Evolutionary conservation across 805 yeast genomes (phyloP), one percentile per base, ranked within the genome.

Genomic region (Yarrowia keelungensis): DNA sequence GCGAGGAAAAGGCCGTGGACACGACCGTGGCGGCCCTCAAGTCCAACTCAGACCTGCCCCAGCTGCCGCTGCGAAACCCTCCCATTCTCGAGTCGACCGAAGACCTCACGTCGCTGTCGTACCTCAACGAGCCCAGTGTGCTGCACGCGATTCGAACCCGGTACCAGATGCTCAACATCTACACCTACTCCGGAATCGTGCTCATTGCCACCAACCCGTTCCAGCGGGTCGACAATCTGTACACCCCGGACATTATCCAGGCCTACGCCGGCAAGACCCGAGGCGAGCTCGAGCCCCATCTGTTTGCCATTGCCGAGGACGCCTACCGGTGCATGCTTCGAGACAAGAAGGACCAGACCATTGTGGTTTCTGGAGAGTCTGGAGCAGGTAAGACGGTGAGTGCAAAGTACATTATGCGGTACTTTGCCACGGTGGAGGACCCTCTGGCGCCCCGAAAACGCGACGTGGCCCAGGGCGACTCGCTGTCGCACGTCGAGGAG

Each of bases 311-410:
- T 74, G 98, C 99, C 36, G 98, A 93, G 79, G 98, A 95, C 75
- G 98, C 98, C 7, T 93, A 92, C 78, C 85, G 97, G 74, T 89
- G 97, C 76, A 94, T 94, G 99, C 89, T 90, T 75, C 84, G 88
- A 61, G 96, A 92, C 74, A 82, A 85, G 49, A 84, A 86, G 74
- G 93, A 94, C 80, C 99, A 94, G 80, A 94, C 99, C 1, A 93
- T 94, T 71, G 97, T 94, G 16, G 98, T 94, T 16, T 87, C 93
- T 74, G 99, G 99, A 80, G 99, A 94, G 80, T 91, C 97, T 8
- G 99, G 99, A 79, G 98, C 99, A 38, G 99, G 99, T 79, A 95
- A 94, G 76, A 95, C 98, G 5, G 98, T 94, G 50, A 88, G 95
- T 71, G 99, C 99, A 47, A 94, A 94, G 78, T 94, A 91, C 79